phyloP scores from a whole-genome alignment of 805 yeast genomes.

The Torulaspora microellipsoides region DNA sequence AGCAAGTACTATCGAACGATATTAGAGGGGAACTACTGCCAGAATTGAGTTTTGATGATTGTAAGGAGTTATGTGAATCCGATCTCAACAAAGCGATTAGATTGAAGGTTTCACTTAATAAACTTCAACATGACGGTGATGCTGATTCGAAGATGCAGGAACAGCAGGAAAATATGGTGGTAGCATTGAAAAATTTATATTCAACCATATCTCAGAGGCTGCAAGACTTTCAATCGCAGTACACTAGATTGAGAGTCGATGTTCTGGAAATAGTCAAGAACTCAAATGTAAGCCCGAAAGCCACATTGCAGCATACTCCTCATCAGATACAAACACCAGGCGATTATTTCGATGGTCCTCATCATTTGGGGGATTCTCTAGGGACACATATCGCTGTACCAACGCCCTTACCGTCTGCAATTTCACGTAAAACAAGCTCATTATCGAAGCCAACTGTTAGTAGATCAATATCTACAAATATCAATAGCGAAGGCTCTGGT shows the following conservation, averaged over 20 bases:
- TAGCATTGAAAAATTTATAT: conserved; percentile 26
- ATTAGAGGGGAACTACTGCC: conserved; percentile 61
- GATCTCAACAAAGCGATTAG: conserved; percentile 52
- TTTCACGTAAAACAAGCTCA: conserved; percentile 9
- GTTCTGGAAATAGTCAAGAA: conserved; percentile 29
- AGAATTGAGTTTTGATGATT: conserved; percentile 62
- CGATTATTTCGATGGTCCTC: conserved; percentile 22
- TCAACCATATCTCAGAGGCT: conserved; percentile 25
- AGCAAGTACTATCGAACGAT: conserved; percentile 18
- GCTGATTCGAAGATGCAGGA: conserved; percentile 18
- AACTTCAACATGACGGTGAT: conserved; percentile 32
- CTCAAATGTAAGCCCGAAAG: conserved; percentile 10
- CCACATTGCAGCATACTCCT: conserved; percentile 8
- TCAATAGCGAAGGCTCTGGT: conserved; percentile 8
- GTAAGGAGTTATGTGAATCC: conserved; percentile 64
- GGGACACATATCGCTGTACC: conserved; percentile 6
- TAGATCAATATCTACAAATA: conserved; percentile 9
- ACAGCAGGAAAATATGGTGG: conserved; percentile 33
- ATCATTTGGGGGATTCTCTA: conserved; percentile 7
- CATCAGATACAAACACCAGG: conserved; percentile 11
- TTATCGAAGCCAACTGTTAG: conserved; percentile 10
- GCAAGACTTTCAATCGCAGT: conserved; percentile 33
- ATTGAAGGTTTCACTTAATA: conserved; percentile 56
- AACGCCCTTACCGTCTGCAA: conserved; percentile 6
- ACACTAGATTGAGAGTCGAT: conserved; percentile 28